These are phyloP conservation scores for Echinochloa phyllopogon DNA, from an alignment of 176 grass and related monocot genomes.

Conservation along the genomic window DNA sequence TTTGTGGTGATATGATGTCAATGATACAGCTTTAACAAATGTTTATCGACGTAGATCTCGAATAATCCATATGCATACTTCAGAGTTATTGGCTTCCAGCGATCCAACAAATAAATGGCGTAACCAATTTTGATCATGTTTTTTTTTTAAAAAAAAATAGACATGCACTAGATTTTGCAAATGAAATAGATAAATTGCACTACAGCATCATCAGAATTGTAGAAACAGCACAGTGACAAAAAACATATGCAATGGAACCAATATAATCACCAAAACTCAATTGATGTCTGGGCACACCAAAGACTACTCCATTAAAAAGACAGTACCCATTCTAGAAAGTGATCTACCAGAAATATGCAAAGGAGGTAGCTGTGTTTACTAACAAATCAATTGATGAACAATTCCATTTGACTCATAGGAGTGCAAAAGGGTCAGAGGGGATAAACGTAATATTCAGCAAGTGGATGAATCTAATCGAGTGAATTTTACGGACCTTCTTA, in stretches of 20 bases:
- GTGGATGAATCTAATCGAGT: not conserved
- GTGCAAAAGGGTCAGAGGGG: not conserved
- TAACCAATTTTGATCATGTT: not conserved
- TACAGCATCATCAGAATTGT: not conserved
- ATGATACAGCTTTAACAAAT: not conserved
- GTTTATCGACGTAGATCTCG: not conserved
- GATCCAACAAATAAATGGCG: not conserved
- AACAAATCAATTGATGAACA: not conserved
- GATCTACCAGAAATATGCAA: conserved; percentile 6
- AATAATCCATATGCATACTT: not conserved
- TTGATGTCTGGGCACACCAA: not conserved
- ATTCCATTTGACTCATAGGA: not conserved
- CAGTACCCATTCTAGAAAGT: not conserved
- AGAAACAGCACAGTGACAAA: not conserved
- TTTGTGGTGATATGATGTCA: not conserved
- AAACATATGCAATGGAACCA: not conserved
- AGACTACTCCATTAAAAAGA: too few relatives aligned
- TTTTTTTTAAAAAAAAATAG: conserved; percentile 15
- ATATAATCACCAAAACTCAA: not conserved
- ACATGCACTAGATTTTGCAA: conserved; percentile 5
- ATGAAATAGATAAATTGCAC: not conserved
- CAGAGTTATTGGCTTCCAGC: not conserved
- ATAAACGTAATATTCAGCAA: not conserved
- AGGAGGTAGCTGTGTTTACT: not conserved
- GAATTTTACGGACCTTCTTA: conserved; percentile 62